Evolutionary conservation across 345 rosid genomes (phyloP).

Genomic region (Mallotus nudiflorus): DNA sequence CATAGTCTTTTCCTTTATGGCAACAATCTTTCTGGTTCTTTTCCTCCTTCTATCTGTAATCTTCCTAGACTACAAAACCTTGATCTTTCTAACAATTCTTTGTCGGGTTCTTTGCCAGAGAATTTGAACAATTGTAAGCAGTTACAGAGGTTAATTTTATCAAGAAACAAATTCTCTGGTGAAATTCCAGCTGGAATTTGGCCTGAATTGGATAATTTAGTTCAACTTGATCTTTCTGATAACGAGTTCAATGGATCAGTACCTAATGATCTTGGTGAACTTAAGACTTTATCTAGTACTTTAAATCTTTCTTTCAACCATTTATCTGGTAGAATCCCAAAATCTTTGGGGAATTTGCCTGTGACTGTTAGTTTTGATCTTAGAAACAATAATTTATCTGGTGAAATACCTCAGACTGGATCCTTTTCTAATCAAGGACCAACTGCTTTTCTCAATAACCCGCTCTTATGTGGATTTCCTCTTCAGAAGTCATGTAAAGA

Average conservation of each 20-base stretch:
- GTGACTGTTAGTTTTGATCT: constrained; percentile 88
- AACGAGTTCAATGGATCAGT: constrained; percentile 65
- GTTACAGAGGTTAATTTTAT: constrained; percentile 75
- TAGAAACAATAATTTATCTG: constrained; percentile 70
- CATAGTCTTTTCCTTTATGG: constrained; percentile 76
- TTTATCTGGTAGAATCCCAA: constrained; percentile 74
- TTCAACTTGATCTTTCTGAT: constrained; percentile 82
- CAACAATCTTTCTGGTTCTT: constrained; percentile 75
- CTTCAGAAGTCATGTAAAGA: constrained; percentile 73
- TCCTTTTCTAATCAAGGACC: constrained; percentile 96
- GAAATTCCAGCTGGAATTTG: constrained; percentile 72
- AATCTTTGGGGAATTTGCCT: constrained; percentile 69
- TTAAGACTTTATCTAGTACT: constrained; percentile 68
- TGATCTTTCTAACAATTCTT: constrained; percentile 77
- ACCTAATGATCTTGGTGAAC: constrained; percentile 70
- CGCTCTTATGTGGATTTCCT: constrained; percentile 85
- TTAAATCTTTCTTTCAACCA: constrained; percentile 82
- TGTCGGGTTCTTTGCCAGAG: constrained; percentile 65
- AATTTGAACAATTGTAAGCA: constrained; percentile 64
- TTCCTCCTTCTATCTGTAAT: constrained; percentile 76
- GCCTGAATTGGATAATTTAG: constrained; percentile 65
- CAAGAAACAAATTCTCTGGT: constrained; percentile 63
- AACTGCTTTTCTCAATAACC: constrained; percentile 85
- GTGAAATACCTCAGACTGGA: constrained; percentile 89
- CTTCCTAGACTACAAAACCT: constrained; percentile 82